These are phyloP conservation scores for Ormosia emarginata DNA, from an alignment of 306 rosid genomes.

Conservation along the genomic window DNA sequence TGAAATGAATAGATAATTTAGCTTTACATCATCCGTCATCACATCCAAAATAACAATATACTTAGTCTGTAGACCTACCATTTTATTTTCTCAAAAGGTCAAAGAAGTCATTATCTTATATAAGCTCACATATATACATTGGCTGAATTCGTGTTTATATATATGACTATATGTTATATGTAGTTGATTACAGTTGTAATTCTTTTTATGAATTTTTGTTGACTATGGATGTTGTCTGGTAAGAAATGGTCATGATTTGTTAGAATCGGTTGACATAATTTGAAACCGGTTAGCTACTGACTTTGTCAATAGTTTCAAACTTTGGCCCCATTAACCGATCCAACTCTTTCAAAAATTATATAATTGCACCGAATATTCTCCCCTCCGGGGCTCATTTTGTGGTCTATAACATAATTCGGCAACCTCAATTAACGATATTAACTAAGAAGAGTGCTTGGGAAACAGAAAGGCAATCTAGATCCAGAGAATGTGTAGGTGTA, in stretches of 20 bases:
- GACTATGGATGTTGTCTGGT: slow-evolving; percentile 46
- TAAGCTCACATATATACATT: background rate
- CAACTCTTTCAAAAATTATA: slow-evolving; percentile 14
- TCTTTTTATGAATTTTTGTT: slow-evolving; percentile 32
- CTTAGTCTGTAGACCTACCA: slow-evolving; percentile 1
- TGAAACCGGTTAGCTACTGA: slow-evolving; percentile 29
- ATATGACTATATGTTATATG: background rate
- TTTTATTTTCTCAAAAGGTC: slow-evolving; percentile 22
- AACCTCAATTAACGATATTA: background rate
- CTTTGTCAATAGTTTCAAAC: slow-evolving; percentile 34
- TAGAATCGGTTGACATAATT: slow-evolving; percentile 49
- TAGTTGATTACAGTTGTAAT: slow-evolving; percentile 51
- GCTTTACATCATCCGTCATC: background rate
- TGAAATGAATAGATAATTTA: background rate
- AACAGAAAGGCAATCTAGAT: background rate
- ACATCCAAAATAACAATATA: background rate
- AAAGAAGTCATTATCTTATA: background rate
- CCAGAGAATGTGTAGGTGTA: background rate
- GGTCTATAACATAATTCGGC: background rate
- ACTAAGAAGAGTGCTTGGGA: background rate
- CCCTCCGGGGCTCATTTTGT: background rate
- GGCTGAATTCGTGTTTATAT: background rate
- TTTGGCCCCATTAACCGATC: slow-evolving; percentile 28
- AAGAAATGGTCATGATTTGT: slow-evolving; percentile 47
- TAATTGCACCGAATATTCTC: background rate